Conservation (phyloP, 192 early-diverging fungal species). For the Helicostylum pulchrum region DNA sequence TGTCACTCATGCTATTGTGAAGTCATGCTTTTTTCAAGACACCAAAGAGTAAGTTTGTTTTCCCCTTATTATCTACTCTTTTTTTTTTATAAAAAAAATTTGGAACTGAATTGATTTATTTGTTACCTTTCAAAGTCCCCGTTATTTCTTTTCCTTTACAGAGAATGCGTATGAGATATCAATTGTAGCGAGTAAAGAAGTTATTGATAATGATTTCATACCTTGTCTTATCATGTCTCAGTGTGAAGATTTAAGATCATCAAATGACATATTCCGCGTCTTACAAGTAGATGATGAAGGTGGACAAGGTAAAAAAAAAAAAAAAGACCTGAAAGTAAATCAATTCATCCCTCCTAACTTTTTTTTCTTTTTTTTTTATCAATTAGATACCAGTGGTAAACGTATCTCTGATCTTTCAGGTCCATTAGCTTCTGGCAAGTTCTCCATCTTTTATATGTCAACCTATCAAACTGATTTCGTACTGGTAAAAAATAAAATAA, state of each 20-base stretch:
- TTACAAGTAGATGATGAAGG: constrained; percentile 63
- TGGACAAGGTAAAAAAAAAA: constrained; percentile 39
- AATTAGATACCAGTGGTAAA: constrained; percentile 42
- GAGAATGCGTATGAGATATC: constrained; percentile 68
- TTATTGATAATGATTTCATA: constrained; percentile 56
- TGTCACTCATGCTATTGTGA: constrained; percentile 60
- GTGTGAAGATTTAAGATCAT: constrained; percentile 46
- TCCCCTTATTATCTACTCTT: not conserved
- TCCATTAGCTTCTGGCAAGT: constrained; percentile 55
- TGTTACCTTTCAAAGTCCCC: constrained; percentile 22
- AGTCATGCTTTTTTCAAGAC: constrained; percentile 51
- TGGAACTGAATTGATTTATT: not conserved
- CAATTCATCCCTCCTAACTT: not conserved
- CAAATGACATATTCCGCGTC: constrained; percentile 59
- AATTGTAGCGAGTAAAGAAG: constrained; percentile 56
- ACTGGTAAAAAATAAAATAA: constrained; percentile 47
- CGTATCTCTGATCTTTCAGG: constrained; percentile 57
- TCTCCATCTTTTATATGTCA: constrained; percentile 72
- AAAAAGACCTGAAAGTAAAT: not conserved
- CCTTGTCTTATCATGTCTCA: constrained; percentile 24
- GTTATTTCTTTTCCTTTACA: constrained; percentile 63
- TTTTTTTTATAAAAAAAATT: constrained; percentile 11
- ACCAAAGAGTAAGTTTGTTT: constrained; percentile 21
- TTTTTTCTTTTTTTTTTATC: too few species aligned
- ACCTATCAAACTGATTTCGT: constrained; percentile 75